A percentile compares a stretch with the other conserved stretches of the same genome.
phyloP scores from a whole-genome alignment of 2,329 filamentous ascomycete species.

The Epichloe scottii region DNA sequence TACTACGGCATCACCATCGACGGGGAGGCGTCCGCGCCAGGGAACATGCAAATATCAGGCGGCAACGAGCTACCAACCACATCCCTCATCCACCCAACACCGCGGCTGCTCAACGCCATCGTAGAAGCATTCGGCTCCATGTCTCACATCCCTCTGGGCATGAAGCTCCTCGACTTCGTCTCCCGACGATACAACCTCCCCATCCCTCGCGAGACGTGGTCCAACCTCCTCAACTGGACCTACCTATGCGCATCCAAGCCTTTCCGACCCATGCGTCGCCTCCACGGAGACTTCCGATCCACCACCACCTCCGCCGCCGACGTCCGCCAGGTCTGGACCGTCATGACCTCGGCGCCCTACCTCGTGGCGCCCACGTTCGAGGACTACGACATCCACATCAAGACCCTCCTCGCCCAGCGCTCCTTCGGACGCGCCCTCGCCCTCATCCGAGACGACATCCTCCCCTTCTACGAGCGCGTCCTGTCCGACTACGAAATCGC shows the following conservation, averaged over 20 bases:
- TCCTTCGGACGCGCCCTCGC: slow-evolving; percentile 19
- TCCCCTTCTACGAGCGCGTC: slow-evolving; percentile 24
- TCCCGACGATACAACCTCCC: slow-evolving; percentile 45
- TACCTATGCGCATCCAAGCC: slow-evolving; percentile 39
- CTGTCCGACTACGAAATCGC: slow-evolving; percentile 15
- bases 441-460: slow-evolving; percentile 26
- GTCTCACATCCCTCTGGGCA: slow-evolving; percentile 44
- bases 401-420: slow-evolving; percentile 22
- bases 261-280: slow-evolving; percentile 23
- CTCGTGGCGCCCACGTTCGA: slow-evolving; percentile 42
- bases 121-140: slow-evolving; percentile 58
- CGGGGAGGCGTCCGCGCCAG: slow-evolving; percentile 6
- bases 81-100: slow-evolving; percentile 46
- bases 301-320: slow-evolving; percentile 27
- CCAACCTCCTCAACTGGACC: slow-evolving; percentile 53
- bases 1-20: slow-evolving; percentile 19
- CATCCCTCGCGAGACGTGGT: slow-evolving; percentile 49
- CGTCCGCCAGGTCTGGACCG: slow-evolving; percentile 42
- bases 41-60: slow-evolving; percentile 15
- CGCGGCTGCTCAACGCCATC: slow-evolving; percentile 48
- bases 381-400: slow-evolving; percentile 37
- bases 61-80: slow-evolving; percentile 28
- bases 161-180: slow-evolving; percentile 49
- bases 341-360: slow-evolving; percentile 47
- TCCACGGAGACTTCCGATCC: slow-evolving; percentile 15